Evolutionary conservation across 1,284 basidiomycete species (phyloP), one percentile per base, ranked within the genome.

Genomic region (Inonotus hispidus): DNA sequence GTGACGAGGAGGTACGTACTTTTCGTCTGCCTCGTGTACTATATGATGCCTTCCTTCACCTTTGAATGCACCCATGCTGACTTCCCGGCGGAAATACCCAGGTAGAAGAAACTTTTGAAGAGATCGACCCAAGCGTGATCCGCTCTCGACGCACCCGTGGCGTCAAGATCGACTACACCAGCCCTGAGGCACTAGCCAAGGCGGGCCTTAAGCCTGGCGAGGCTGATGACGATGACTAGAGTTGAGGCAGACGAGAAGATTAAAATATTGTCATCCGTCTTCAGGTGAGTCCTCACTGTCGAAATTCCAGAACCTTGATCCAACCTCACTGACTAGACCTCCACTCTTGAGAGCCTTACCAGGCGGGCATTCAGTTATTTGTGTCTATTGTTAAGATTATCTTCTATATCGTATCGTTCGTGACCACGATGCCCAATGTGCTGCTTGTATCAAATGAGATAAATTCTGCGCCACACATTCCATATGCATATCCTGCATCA

Each of bases 91-190:
- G 29, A 35, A 29, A 14, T 41, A n/a, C n/a, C 8, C 50, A 63
- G 62, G 54, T 56, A 13, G 63, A 64, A 39, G 62, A 63, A 19
- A 29, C 37, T 5, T 52, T 64, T 21, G 55, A 61, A 45, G 63
- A 60, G 46, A 61, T 64, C 38, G 63, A 64, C 58, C 59, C 56
- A 11, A 35, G 54, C 25, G 49, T n/a, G 7, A 64, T 64, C 37
- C 53, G 59, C 25, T 46, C 55, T 14, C 41, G 53, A 41, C 59
- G 63, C 19, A 64, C 63, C 1, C 63, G 63, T 47, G 59, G 59
- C 25, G 54, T 59, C 21, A 64, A 64, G 53, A 54, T 64, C 29
- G 59, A 64, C 59, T 64, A 64, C 59, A 61, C 63, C 19, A 56
- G 53, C 49, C 53, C 54, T 2, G 63, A 64, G 45, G 63, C 63